Evolutionary conservation across 352 stramenopile species (phyloP).

Genomic region (Globisporangium acanthophoron): DNA sequence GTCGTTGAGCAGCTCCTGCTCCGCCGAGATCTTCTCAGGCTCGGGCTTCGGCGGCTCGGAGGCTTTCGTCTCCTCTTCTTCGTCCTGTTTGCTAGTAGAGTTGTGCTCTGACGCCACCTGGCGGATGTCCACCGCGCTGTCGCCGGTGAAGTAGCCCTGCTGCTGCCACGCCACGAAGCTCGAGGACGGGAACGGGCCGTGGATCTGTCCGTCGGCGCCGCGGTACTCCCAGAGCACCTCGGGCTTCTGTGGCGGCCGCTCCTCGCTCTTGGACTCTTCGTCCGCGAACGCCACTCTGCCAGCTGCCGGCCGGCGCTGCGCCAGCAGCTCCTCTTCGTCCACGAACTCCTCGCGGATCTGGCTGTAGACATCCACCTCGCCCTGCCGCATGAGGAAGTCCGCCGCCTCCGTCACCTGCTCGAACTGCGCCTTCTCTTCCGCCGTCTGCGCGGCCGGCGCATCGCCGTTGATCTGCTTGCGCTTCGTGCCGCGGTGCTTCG

Average conservation of each 20-base stretch:
- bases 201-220: constrained; percentile 57
- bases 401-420: constrained; percentile 74
- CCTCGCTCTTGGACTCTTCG: constrained; percentile 45
- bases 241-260: constrained; percentile 19
- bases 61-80: constrained; percentile 7
- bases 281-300: constrained; percentile 22
- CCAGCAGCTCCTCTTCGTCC: constrained; percentile 47
- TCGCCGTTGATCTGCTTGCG: constrained; percentile 37
- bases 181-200: constrained; percentile 68
- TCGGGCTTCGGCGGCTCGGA: constrained; percentile 19
- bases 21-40: constrained; percentile 41
- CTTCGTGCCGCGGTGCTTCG: constrained; percentile 46
- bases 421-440: constrained; percentile 76
- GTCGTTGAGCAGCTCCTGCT: constrained; percentile 80
- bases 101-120: constrained; percentile 16
- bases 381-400: constrained; percentile 71
- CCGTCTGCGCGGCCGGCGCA: constrained; percentile 25
- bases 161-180: constrained; percentile 74
- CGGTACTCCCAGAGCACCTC: constrained; percentile 82
- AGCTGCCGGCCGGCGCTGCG: constrained; percentile 20
- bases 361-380: constrained; percentile 76
- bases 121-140: constrained; percentile 71
- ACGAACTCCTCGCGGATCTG: constrained; percentile 82
- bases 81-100: not conserved
- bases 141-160: constrained; percentile 76